Base-by-base conservation (phyloP, 2,329 filamentous ascomycete species). In the Orbilia oligospora region DNA sequence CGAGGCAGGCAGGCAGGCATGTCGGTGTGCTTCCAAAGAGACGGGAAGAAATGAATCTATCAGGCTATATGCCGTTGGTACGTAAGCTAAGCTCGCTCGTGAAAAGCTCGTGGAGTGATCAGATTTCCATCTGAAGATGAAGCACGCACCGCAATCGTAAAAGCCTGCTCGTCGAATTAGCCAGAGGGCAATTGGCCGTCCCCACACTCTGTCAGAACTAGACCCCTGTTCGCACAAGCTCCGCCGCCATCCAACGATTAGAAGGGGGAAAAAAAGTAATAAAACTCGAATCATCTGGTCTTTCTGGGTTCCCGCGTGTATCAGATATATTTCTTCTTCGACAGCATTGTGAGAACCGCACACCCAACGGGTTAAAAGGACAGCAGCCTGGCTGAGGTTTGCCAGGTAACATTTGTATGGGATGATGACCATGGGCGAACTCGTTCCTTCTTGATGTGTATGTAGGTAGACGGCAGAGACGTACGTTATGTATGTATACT, bases 151-250 rank as follows among this genome's bases (percentile, higher is more conserved):
- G 71, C 56, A 58, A 27, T 41, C 65, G 71, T 56, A 58, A 66
- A 41, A 27, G 44, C 66, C 71, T 33, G 44, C 33, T 67, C 53
- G 55, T 33, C 41, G 55, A 76, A 77, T 77, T 58, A 77, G 49
- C 51, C 66, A 66, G 61, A 66, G 71, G 56, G 66, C 64, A 51
- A 61, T 61, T 67, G 55, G 41, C 71, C n/a, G 53, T 76, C 73
- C 67, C 73, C 73, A 77, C 73, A 67, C 48, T 66, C 72, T 77
- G 73, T 77, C 72, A 77, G 72, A 76, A 70, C 48, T 65, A 76
- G 49, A 77, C 67, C 73, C 73, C 66, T 66, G 66, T 71, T 48
- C 48, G 41, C 20, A 49, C 58, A 77, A 67, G 73, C 66, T 71
- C 71, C 55, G 71, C 71, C 65, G 71, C 65, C 27, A 61, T 53